phyloP scores from a whole-genome alignment of 176 grass and related monocot genomes.

The Triticum dicoccoides region DNA sequence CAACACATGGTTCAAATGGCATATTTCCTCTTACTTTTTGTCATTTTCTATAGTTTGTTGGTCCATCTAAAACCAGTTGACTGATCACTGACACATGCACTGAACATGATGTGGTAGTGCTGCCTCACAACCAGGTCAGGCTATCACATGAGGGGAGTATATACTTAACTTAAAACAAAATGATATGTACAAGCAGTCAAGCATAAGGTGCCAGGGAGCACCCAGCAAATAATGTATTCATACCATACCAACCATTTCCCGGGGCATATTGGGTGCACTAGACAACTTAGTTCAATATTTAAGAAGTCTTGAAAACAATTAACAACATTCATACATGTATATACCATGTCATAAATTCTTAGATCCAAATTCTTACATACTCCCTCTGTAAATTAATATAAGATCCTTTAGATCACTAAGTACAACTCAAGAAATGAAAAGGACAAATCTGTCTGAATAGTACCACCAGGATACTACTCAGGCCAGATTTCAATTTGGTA shows the following conservation, averaged over 20 bases:
- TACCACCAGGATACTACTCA: too few species aligned
- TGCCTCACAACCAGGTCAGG: neutral
- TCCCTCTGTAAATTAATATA: too few species aligned
- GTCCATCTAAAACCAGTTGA: neutral
- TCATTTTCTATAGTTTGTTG: neutral
- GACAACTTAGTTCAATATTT: too few species aligned
- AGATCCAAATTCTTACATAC: too few species aligned
- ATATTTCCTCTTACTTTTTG: neutral
- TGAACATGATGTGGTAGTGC: neutral
- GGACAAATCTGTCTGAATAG: too few species aligned
- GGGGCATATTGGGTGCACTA: too few species aligned
- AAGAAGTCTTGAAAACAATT: too few species aligned
- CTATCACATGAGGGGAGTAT: neutral
- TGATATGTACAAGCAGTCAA: neutral
- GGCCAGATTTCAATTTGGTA: too few species aligned
- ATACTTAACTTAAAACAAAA: neutral
- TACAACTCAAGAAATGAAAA: too few species aligned
- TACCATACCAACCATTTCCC: neutral
- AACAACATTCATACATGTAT: too few species aligned
- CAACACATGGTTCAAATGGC: neutral
- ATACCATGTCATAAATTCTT: too few species aligned
- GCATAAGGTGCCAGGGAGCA: neutral
- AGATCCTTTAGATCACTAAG: too few species aligned
- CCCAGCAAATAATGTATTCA: neutral
- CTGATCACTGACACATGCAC: neutral